phyloP scores from a whole-genome alignment of 768 basidiomycete species.

The Tylopilus subfusipes region DNA sequence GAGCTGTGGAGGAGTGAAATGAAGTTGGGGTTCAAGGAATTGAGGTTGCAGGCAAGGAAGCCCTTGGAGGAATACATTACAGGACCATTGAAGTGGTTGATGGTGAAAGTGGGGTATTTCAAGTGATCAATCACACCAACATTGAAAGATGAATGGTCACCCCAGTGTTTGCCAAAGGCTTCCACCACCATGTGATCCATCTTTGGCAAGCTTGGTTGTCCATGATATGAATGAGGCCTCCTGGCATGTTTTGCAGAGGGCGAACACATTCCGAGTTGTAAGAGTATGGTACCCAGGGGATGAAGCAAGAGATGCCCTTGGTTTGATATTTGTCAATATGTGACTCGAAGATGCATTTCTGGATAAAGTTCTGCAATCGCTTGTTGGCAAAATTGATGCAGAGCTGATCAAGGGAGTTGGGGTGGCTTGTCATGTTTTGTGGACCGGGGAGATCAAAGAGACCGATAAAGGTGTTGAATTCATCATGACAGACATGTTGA shows the following conservation, averaged over 20 bases:
- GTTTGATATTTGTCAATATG: constrained; percentile 79
- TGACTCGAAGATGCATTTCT: constrained; percentile 63
- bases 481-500: constrained; percentile 89
- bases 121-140: constrained; percentile 68
- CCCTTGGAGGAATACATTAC: constrained; percentile 89
- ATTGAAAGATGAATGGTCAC: constrained; percentile 91
- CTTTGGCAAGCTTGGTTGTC: constrained; percentile 94
- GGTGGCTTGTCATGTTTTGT: constrained; percentile 81
- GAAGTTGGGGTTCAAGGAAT: constrained; percentile 90
- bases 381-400: constrained; percentile 97
- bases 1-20: constrained; percentile 81
- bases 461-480: constrained; percentile 89
- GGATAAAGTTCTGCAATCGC: constrained; percentile 78
- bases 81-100: constrained; percentile 88
- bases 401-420: constrained; percentile 95
- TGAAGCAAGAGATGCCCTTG: constrained; percentile 71
- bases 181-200: constrained; percentile 93
- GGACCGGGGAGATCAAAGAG: constrained; percentile 92
- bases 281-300: constrained; percentile 75
- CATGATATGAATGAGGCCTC: constrained; percentile 95
- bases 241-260: constrained; percentile 39
- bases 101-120: constrained; percentile 82
- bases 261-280: constrained; percentile 90
- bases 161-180: constrained; percentile 92
- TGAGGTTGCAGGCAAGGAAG: constrained; percentile 86